Percentiles rank a stretch among this genome's conserved stretches.
Evolutionary conservation across 2,329 filamentous ascomycete species (phyloP).

Genomic region (Boeremia exigua): DNA sequence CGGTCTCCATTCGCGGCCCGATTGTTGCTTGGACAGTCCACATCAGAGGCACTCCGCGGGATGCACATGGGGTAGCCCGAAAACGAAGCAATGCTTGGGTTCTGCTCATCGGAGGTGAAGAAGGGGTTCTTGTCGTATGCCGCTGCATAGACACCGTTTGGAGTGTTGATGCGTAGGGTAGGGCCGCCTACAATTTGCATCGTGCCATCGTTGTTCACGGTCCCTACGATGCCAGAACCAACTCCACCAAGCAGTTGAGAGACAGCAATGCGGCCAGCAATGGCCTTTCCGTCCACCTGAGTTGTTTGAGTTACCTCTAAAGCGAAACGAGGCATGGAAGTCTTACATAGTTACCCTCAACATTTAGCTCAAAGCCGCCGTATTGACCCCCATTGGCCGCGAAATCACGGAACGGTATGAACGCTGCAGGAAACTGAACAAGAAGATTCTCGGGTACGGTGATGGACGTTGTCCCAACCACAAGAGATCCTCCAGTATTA

Average conservation of each 20-base stretch:
- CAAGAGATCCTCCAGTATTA: background rate
- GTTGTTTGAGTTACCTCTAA: background rate
- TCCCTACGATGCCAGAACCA: background rate
- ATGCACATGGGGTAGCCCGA: constrained; percentile 62
- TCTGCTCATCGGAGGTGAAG: constrained; percentile 58
- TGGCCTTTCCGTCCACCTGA: background rate
- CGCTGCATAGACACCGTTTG: constrained; percentile 51
- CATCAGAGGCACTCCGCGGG: constrained; percentile 50
- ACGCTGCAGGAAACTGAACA: background rate
- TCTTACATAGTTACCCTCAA: background rate
- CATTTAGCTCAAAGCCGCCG: background rate
- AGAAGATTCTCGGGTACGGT: background rate
- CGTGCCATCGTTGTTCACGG: constrained; percentile 40
- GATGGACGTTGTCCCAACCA: background rate
- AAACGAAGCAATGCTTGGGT: constrained; percentile 56
- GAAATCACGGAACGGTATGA: background rate
- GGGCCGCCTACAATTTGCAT: constrained; percentile 47
- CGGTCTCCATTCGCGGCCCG: constrained; percentile 23
- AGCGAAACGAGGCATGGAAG: too few species aligned
- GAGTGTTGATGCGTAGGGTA: constrained; percentile 51
- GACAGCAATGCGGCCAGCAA: background rate
- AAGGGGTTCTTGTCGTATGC: constrained; percentile 38
- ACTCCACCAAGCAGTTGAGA: background rate
- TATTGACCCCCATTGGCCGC: background rate
- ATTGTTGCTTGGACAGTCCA: constrained; percentile 47